A percentile compares a stretch with the other conserved stretches of the same genome.
Conservation (phyloP, 2,329 filamentous ascomycete genomes). For the Fusarium bulbicola region DNA sequence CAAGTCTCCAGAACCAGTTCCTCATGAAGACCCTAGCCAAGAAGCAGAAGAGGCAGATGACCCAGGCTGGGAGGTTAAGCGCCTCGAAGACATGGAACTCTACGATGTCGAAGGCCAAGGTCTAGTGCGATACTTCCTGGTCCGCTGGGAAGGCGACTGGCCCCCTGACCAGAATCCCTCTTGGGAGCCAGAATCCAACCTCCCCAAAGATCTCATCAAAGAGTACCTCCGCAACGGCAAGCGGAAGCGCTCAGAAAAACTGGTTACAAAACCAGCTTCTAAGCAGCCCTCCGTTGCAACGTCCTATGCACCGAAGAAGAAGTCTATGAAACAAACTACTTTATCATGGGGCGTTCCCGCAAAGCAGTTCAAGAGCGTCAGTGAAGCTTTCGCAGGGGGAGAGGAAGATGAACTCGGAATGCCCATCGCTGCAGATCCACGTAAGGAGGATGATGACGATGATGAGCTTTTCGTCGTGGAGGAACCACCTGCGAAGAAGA, state of each 20-base stretch:
- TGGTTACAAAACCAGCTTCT: constrained; percentile 13
- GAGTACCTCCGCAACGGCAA: constrained; percentile 50
- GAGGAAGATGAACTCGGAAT: constrained; percentile 11
- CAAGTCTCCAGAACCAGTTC: neutral
- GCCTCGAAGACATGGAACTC: constrained; percentile 54
- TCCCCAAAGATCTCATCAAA: constrained; percentile 53
- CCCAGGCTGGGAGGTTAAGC: constrained; percentile 54
- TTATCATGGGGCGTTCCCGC: constrained; percentile 33
- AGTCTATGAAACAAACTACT: constrained; percentile 38
- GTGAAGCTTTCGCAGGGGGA: constrained; percentile 43
- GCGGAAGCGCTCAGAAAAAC: constrained; percentile 10
- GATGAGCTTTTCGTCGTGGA: constrained; percentile 46
- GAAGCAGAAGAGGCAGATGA: constrained; percentile 27
- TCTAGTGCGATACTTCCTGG: constrained; percentile 57
- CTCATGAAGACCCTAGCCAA: neutral
- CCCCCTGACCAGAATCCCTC: constrained; percentile 64
- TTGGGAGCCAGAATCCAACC: constrained; percentile 66
- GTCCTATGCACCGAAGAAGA: constrained; percentile 14
- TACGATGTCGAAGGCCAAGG: constrained; percentile 49
- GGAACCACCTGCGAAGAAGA: constrained; percentile 31
- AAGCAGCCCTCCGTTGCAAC: constrained; percentile 21
- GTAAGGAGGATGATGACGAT: neutral
- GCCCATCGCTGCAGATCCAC: neutral
- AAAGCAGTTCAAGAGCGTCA: constrained; percentile 43
- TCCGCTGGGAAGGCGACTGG: constrained; percentile 67